These are phyloP conservation scores for Boletus edulis DNA, from an alignment of 768 basidiomycete species.

Conservation along the genomic window DNA sequence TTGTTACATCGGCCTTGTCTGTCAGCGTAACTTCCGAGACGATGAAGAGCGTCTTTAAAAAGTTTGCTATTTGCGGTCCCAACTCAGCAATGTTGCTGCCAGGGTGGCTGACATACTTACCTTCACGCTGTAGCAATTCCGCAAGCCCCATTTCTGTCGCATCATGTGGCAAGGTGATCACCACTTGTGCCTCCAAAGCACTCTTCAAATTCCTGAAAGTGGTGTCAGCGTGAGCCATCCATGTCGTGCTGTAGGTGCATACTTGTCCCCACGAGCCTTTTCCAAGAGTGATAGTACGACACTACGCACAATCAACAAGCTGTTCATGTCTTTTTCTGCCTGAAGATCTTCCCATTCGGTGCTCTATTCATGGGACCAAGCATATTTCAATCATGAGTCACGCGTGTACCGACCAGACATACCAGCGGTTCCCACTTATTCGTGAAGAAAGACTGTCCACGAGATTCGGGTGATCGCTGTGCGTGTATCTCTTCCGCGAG, in stretches of 20 bases:
- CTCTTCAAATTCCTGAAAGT: conserved; percentile 64
- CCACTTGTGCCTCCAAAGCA: conserved; percentile 74
- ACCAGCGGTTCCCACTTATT: conserved; percentile 71
- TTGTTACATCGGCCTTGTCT: conserved; percentile 42
- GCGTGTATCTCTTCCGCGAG: conserved; percentile 84
- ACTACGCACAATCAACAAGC: conserved; percentile 57
- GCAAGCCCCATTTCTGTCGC: conserved; percentile 28
- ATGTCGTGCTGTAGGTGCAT: conserved; percentile 15
- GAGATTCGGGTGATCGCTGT: conserved; percentile 15
- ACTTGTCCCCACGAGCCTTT: conserved; percentile 76
- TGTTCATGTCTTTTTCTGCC: conserved; percentile 61
- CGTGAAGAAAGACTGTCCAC: conserved; percentile 61
- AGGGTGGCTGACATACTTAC: conserved; percentile 11
- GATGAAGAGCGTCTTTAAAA: conserved; percentile 75
- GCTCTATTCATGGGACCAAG: conserved; percentile 35
- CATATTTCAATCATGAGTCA: not conserved
- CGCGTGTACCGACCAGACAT: conserved; percentile 22
- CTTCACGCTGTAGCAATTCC: conserved; percentile 45
- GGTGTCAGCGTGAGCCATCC: not conserved
- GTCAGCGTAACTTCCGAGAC: conserved; percentile 66
- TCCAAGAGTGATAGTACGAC: conserved; percentile 70
- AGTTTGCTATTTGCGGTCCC: conserved; percentile 43
- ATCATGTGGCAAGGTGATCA: conserved; percentile 51
- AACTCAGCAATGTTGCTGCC: not conserved
- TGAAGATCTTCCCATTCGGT: conserved; percentile 59